Base-by-base conservation (phyloP, 441 rosid genomes). In the Adansonia madagascariensis region DNA sequence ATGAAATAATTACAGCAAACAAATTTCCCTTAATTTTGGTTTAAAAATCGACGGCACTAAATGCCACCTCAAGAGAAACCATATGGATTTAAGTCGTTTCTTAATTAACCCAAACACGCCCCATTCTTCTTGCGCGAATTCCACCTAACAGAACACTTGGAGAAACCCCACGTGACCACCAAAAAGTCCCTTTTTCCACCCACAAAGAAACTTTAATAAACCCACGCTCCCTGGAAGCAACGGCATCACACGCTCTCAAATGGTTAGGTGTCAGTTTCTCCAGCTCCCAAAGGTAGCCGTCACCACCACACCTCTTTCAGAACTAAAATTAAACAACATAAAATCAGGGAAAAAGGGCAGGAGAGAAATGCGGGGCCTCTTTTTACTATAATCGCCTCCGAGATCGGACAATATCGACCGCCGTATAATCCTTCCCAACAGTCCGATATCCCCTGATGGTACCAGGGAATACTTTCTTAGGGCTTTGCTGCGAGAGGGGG, bases 271-370 rank as follows among this genome's bases (percentile, higher is more conserved):
- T 66, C 78, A 41, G 55, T 76, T 55, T 66, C 56, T 50, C 67
- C 49, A 22, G 22, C 59, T 55, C 20, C 59, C 59, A 55, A 55
- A 56, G 18, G 24, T 24, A 56, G 78, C 73, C 73, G 78, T 76
- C 73, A 22, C 57, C 31, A 41, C 66, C 27, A 20, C 63, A 2
- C 22, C 4, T 52, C 41, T 31, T 18, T 64, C 53, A 6, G 14
- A 57, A 7, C 35, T 11, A 53, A 15, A 6, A 11, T 47, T 47
- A 0, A 17, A 22, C 18, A 39, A 20, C 55, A 18, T 56, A 60
- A 57, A 27, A 61, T 8, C 68, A 0, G 12, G 64, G 22, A 53
- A 11, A 64, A 44, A 2, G 11, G 8, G 57, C 62, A 43, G 9
- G 24, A 44, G 46, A 14, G 43, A 46, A 76, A 66, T 66, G 56